phyloP scores from a whole-genome alignment of 2,329 filamentous ascomycete genomes.

The Ilyonectria sp. region DNA sequence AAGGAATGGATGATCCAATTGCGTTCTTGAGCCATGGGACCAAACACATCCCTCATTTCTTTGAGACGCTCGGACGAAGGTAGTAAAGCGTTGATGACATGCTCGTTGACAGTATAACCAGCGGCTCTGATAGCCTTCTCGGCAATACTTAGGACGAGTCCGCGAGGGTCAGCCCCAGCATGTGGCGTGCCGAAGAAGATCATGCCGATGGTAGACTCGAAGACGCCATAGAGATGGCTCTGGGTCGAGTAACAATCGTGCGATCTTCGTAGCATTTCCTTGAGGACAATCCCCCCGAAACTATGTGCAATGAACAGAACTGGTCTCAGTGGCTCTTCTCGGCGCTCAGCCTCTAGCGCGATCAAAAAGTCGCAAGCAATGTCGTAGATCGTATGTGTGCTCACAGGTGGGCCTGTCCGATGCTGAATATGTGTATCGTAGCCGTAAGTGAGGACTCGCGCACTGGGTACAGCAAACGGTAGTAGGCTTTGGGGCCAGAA shows the following conservation, averaged over 20 bases:
- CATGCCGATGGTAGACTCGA: slow-evolving; percentile 44
- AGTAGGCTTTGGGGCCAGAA: too few species aligned
- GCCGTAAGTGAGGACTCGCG: slow-evolving; percentile 48
- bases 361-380: slow-evolving; percentile 53
- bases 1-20: too few species aligned
- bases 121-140: too few species aligned
- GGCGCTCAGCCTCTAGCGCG: slow-evolving; percentile 50
- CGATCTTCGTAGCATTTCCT: slow-evolving; percentile 47
- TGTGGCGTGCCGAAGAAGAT: slow-evolving; percentile 55
- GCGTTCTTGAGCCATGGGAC: too few species aligned
- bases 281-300: slow-evolving; percentile 53
- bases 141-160: too few species aligned
- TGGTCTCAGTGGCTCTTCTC: slow-evolving; percentile 40
- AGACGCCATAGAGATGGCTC: slow-evolving; percentile 32
- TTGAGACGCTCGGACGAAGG: too few species aligned
- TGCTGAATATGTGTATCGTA: slow-evolving; percentile 51
- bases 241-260: slow-evolving; percentile 17
- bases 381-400: slow-evolving; percentile 50
- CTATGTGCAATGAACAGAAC: slow-evolving; percentile 53
- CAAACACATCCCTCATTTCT: too few species aligned
- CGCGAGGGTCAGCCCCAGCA: slow-evolving; percentile 50
- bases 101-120: too few species aligned
- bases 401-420: slow-evolving; percentile 40
- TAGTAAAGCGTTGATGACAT: too few species aligned
- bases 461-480: too few species aligned